Evolutionary conservation across 2,329 filamentous ascomycete species (phyloP).

Genomic region (Penicillium oxalicum): DNA sequence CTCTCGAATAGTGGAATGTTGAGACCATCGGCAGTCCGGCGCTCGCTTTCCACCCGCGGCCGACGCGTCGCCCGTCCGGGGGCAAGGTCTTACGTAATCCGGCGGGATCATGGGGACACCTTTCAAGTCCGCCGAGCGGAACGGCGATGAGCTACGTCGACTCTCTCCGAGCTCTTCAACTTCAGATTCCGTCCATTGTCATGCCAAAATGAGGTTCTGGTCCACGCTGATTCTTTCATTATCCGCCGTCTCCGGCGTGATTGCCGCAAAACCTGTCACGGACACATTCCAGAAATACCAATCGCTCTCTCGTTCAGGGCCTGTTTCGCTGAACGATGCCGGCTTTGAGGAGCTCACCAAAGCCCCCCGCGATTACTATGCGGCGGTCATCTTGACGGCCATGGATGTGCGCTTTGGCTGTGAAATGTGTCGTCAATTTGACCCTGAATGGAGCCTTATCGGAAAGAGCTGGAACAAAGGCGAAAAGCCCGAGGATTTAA

Average conservation of each 20-base stretch:
- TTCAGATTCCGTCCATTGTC: background rate
- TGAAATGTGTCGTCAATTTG: slow-evolving; percentile 79
- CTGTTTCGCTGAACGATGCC: slow-evolving; percentile 71
- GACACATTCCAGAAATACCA: slow-evolving; percentile 69
- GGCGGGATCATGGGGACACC: slow-evolving; percentile 12
- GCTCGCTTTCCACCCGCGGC: too few species aligned
- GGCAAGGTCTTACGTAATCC: slow-evolving; percentile 14
- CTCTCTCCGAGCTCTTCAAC: slow-evolving; percentile 1
- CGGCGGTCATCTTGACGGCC: slow-evolving; percentile 79
- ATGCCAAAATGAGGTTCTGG: slow-evolving; percentile 32
- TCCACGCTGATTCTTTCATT: slow-evolving; percentile 36
- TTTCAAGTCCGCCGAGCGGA: slow-evolving; percentile 7
- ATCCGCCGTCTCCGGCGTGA: slow-evolving; percentile 23
- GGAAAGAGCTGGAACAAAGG: slow-evolving; percentile 81
- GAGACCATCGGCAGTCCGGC: too few species aligned
- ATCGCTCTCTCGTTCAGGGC: slow-evolving; percentile 59
- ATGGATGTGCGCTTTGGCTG: slow-evolving; percentile 79
- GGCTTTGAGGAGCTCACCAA: slow-evolving; percentile 70
- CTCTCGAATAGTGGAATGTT: too few species aligned
- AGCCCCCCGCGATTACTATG: slow-evolving; percentile 74
- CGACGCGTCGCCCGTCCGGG: too few species aligned
- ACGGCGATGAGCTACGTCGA: background rate
- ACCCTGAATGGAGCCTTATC: slow-evolving; percentile 88
- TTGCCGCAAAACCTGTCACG: slow-evolving; percentile 50
- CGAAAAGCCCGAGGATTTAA: slow-evolving; percentile 53